Evolutionary conservation across 495 filamentous ascomycete genomes (phyloP).

Genomic region (Xylaria flabelliformis): DNA sequence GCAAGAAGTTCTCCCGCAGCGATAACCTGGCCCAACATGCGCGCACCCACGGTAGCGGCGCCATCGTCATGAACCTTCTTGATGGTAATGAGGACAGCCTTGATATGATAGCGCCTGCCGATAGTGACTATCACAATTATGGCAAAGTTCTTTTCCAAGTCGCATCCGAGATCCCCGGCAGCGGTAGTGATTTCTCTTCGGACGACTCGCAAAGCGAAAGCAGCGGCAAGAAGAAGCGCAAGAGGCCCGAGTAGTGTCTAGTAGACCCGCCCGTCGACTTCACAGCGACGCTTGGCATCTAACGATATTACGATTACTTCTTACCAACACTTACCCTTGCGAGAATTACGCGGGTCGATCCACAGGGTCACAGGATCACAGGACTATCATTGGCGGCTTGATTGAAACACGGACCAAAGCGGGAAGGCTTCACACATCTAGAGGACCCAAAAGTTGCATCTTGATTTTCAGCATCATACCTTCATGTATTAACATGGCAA

Average conservation of each 20-base stretch:
- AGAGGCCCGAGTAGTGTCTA: conserved; percentile 61
- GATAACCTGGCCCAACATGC: conserved; percentile 98
- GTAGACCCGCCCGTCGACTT: conserved; percentile 6
- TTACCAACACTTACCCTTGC: conserved; percentile 34
- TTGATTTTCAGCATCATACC: conserved; percentile 45
- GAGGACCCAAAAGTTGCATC: conserved; percentile 45
- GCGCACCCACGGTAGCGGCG: conserved; percentile 88
- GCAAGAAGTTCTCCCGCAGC: conserved; percentile 98
- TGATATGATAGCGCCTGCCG: conserved; percentile 55
- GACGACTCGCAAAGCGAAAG: conserved; percentile 60
- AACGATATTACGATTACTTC: conserved; percentile 46
- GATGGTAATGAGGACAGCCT: conserved; percentile 63
- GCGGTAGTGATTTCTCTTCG: conserved; percentile 59
- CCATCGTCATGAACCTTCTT: conserved; percentile 86
- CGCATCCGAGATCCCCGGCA: conserved; percentile 70
- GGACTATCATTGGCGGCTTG: conserved; percentile 27
- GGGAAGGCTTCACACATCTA: conserved; percentile 36
- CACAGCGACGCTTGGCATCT: conserved; percentile 32
- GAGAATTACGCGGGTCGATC: conserved; percentile 33
- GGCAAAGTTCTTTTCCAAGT: conserved; percentile 79
- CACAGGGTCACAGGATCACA: conserved; percentile 33
- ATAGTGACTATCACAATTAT: conserved; percentile 66
- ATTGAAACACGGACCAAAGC: conserved; percentile 21
- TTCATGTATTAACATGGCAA: conserved; percentile 48
- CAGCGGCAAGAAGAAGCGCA: conserved; percentile 75